Evolutionary conservation across 2,329 filamentous ascomycete genomes (phyloP), one percentile per base, ranked within the genome.

Genomic region (Annulohypoxylon truncatum): DNA sequence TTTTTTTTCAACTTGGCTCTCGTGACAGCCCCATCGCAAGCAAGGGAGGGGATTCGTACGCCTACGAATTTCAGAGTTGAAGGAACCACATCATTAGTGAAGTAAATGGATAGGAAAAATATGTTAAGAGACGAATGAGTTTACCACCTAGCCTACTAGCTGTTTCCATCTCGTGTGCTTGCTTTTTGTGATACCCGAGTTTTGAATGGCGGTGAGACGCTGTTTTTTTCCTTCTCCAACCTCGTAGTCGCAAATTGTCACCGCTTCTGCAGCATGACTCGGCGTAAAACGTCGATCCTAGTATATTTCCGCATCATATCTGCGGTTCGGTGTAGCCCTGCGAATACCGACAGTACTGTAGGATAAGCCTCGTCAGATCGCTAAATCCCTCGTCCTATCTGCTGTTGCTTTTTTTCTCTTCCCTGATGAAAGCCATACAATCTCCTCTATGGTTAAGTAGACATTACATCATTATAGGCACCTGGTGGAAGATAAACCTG

Each of bases 41-140:
- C 64, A 67, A 67, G 67, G 67, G 64, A 55, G 60, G 40, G 48
- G 53, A 52, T 54, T 24, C 24, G 44, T 48, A 22, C 33, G 20
- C 18, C 40, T 40, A 54, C 31, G 35, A 54, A 51, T 42, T 53
- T 50, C 52, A 46, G 64, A 35, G 26, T 22, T 22, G 51, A 47
- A 38, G 28, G 24, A 44, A 53, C 44, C 26, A 51, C 54, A 69
- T 65, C 53, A 40, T 33, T 67, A 69, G 67, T 46, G 38, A 62
- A 64, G 46, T 62, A 69, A 50, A 69, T 65, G 67, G 64, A 67
- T 69, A 69, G 61, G 67, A 61, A 64, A 64, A 60, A 67, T 40
- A 63, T 60, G 52, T 62, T 61, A 66, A 66, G 67, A 67, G 61
- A 53, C 47, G 58, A 67, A 69, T 61, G 64, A 65, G 18, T 31